phyloP scores from a whole-genome alignment of 176 grass and related monocot species.

The Sorghum bicolor region DNA sequence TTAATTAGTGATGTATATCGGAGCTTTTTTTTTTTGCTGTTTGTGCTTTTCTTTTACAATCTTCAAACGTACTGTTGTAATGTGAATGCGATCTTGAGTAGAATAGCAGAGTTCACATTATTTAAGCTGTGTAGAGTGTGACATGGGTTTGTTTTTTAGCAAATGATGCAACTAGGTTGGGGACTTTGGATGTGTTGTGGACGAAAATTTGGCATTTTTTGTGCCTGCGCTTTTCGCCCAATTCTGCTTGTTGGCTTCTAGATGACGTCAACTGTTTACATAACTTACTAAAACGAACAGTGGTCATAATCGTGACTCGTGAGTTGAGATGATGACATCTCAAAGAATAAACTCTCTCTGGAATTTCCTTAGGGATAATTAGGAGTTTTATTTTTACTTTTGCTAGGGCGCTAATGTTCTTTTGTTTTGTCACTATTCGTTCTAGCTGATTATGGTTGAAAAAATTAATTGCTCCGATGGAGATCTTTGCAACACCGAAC shows the following conservation, averaged over 20 bases:
- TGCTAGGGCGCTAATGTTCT: background rate
- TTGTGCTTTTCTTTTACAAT: slow-evolving; percentile 4
- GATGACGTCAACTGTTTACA: background rate
- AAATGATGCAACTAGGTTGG: background rate
- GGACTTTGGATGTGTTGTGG: background rate
- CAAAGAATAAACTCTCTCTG: background rate
- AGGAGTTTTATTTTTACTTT: background rate
- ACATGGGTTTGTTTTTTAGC: background rate
- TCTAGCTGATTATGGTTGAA: background rate
- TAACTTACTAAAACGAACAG: background rate
- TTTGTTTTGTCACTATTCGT: background rate
- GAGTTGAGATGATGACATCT: background rate
- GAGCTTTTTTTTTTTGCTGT: background rate
- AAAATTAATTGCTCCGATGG: too few relatives aligned
- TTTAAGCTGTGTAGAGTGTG: background rate
- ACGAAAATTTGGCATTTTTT: background rate
- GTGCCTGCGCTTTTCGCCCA: background rate
- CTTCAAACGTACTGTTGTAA: background rate
- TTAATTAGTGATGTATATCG: slow-evolving; percentile 8
- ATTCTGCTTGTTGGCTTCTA: slow-evolving; percentile 13
- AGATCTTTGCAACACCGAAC: background rate
- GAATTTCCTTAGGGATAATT: background rate
- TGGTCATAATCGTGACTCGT: slow-evolving; percentile 1
- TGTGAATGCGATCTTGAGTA: background rate
- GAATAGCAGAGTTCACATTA: background rate